Evolutionary conservation across 208 protist genomes (phyloP).

Genomic region (Histomonas meleagridis): DNA sequence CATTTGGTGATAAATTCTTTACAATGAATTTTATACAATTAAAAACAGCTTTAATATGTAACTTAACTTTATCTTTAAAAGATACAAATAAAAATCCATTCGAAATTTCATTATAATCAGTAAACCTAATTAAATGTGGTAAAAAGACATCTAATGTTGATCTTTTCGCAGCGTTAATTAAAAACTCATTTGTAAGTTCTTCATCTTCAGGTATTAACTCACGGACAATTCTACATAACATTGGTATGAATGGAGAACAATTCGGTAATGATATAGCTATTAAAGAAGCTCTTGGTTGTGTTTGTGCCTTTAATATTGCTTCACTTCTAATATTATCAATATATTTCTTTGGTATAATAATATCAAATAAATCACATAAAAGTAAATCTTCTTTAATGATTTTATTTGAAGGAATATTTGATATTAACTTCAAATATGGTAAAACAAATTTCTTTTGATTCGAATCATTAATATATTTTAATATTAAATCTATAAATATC

Average conservation of each 20-base stretch:
- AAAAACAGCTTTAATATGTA: background rate
- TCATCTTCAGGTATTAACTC: background rate
- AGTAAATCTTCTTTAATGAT: background rate
- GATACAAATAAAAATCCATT: background rate
- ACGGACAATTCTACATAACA: background rate
- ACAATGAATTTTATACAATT: background rate
- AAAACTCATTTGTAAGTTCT: background rate
- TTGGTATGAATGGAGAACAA: background rate
- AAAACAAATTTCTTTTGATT: background rate
- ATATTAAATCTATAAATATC: background rate
- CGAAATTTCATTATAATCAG: background rate
- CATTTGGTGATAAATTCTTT: background rate
- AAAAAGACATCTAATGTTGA: background rate
- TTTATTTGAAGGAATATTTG: background rate
- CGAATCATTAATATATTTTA: background rate
- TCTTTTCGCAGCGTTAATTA: background rate
- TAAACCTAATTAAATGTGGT: background rate
- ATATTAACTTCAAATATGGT: background rate
- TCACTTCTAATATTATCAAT: background rate
- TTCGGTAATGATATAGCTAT: background rate
- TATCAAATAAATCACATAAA: background rate
- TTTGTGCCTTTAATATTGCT: background rate
- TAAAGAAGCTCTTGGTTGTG: background rate
- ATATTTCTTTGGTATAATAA: background rate
- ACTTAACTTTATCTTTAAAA: background rate